Base-by-base conservation (phyloP, 1,284 basidiomycete species). In the Cronartium quercuum region DNA sequence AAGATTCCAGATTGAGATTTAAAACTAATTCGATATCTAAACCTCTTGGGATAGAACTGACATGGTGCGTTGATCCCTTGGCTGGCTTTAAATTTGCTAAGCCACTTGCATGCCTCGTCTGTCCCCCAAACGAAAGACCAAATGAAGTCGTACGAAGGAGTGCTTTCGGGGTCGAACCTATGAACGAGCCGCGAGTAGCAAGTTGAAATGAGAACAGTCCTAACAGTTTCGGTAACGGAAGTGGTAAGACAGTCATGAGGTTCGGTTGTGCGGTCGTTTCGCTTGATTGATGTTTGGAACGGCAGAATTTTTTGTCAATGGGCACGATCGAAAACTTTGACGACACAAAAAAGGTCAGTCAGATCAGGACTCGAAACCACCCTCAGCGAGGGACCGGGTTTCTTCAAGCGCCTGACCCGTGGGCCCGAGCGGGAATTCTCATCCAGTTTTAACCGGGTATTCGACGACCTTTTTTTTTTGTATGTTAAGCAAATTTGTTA, bases 61-160 rank as follows among this genome's bases (percentile, higher is more conserved):
- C 70, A 35, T 62, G 66, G 47, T 74, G 70, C 6, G 62, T 74
- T 6, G 70, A 74, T 41, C 70, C 70, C 34, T 74, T 74, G 38
- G 70, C 70, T 18, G 70, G 70, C 51, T 74, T 74, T 2, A 74
- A 62, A 55, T 66, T 44, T 34, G 70, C 58, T 55, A 74, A 42
- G 38, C 62, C 62, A 29, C 35, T 66, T 29, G 63, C 63, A 15
- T 2, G 12, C 29, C 69, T 51, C 21, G 15, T 12, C 15, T 57
- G 47, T 42, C 18, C 29, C 29, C 29, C 24, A 51, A 51, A 51
- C 6, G 47, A 21, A 18, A 51, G 24, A 15, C 18, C 12, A 13
- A 51, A 21, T 18, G 47, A 51, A 51, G 6, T 51, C 0, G 47
- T 51, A 51, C 47, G 47, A 18, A 51, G 24, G 47, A 51, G 6